phyloP scores from a whole-genome alignment of 2,329 filamentous ascomycete genomes.

The Paraphoma sp. region DNA sequence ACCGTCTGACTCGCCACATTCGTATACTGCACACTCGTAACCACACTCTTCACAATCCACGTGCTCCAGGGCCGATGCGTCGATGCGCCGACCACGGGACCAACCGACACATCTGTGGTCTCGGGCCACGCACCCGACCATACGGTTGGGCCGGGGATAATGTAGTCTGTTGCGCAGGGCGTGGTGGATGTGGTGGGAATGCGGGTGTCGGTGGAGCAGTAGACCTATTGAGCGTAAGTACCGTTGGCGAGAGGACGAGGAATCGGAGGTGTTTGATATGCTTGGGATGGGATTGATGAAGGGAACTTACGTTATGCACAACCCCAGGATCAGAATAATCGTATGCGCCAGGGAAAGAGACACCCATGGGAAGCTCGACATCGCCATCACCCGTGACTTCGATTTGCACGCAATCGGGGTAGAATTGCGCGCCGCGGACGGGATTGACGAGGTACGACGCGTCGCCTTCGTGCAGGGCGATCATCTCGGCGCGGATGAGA shows the following conservation, averaged over 20 bases:
- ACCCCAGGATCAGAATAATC: conserved; percentile 44
- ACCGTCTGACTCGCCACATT: conserved; percentile 31
- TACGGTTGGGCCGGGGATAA: conserved; percentile 50
- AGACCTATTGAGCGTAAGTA: conserved; percentile 28
- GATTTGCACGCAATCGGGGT: conserved; percentile 52
- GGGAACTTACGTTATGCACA: conserved; percentile 41
- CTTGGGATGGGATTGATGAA: neutral
- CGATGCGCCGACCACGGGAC: conserved; percentile 34
- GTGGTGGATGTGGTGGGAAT: conserved; percentile 28
- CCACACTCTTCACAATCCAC: conserved; percentile 33
- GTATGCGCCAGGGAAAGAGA: conserved; percentile 55
- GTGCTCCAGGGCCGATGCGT: conserved; percentile 36
- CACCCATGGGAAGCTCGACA: conserved; percentile 43
- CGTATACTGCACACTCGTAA: conserved; percentile 31
- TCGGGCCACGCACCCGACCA: conserved; percentile 42
- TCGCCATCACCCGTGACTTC: conserved; percentile 42
- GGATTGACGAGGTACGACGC: conserved; percentile 35
- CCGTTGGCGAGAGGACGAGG: conserved; percentile 8
- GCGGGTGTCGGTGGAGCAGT: conserved; percentile 45
- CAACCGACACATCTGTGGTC: conserved; percentile 41
- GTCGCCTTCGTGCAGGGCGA: conserved; percentile 51
- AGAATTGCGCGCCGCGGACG: conserved; percentile 48
- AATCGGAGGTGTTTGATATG: neutral
- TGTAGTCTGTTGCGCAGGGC: conserved; percentile 41
- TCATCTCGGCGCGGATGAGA: conserved; percentile 52